Evolutionary conservation across 441 rosid genomes (phyloP).

Genomic region (Brassica balearica): DNA sequence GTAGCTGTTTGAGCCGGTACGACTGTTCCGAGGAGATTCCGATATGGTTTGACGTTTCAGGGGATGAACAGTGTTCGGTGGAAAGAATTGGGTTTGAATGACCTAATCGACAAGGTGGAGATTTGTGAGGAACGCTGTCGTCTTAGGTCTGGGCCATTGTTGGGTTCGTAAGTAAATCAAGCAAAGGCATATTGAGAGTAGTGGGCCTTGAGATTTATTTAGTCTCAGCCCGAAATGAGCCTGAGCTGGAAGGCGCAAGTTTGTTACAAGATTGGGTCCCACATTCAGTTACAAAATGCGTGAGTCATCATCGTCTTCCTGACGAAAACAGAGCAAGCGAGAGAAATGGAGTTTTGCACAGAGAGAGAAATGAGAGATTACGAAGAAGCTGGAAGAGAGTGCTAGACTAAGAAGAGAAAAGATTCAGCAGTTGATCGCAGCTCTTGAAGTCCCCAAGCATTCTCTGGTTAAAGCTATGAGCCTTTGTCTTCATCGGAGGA

Average conservation of each 20-base stretch:
- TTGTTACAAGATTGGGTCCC: no score
- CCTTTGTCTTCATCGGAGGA: background rate
- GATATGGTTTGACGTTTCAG: background rate
- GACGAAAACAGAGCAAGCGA: no score
- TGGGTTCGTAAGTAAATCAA: no score
- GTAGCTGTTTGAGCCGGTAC: background rate
- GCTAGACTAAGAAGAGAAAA: background rate
- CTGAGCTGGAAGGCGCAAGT: no score
- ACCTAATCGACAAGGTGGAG: background rate
- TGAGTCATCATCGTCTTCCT: no score
- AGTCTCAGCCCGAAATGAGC: no score
- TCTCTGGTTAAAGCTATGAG: background rate
- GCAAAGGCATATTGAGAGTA: no score
- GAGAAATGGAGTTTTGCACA: no score
- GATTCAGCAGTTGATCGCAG: background rate
- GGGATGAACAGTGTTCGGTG: background rate
- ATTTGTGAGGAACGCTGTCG: background rate
- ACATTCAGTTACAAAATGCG: no score
- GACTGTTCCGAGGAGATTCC: background rate
- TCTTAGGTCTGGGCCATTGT: background rate
- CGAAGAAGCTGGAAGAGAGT: background rate
- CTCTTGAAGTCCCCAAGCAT: background rate
- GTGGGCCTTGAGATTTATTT: no score
- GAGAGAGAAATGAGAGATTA: background rate
- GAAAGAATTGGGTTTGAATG: background rate